Percentiles rank a stretch among this genome's conserved stretches.
Evolutionary conservation across 805 yeast species (phyloP).

Genomic region (Citeromyces matritensis): DNA sequence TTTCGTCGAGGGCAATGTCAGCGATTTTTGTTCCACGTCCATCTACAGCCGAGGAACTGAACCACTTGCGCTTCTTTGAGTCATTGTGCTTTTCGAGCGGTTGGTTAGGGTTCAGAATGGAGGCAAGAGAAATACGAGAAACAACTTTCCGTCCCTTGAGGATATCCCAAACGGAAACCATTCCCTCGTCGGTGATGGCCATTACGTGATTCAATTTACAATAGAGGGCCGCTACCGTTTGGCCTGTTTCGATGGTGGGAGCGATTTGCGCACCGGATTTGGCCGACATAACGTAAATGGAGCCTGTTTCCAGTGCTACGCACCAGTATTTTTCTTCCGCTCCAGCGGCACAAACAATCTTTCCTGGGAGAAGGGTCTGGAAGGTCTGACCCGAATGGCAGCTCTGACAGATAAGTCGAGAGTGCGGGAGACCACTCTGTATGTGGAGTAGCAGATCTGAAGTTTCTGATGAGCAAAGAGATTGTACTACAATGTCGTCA

Average conservation of each 20-base stretch:
- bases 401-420: slow-evolving; percentile 11
- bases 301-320: slow-evolving; percentile 43
- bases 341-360: slow-evolving; percentile 29
- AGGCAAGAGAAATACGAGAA: slow-evolving; percentile 33
- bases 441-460: slow-evolving; percentile 8
- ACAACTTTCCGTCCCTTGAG: slow-evolving; percentile 14
- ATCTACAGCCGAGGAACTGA: slow-evolving; percentile 9
- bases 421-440: slow-evolving; percentile 17
- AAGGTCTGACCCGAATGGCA: slow-evolving; percentile 15
- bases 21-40: slow-evolving; percentile 9
- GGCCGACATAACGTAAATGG: slow-evolving; percentile 24
- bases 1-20: slow-evolving; percentile 17
- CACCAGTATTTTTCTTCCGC: slow-evolving; percentile 26
- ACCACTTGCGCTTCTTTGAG: slow-evolving; percentile 5
- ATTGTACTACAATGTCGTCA: slow-evolving; percentile 15
- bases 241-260: slow-evolving; percentile 39
- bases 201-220: slow-evolving; percentile 18
- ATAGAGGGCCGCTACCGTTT: slow-evolving; percentile 21
- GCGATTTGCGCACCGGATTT: slow-evolving; percentile 27
- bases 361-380: slow-evolving; percentile 30
- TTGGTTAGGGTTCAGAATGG: slow-evolving; percentile 26
- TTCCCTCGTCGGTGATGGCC: slow-evolving; percentile 33
- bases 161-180: slow-evolving; percentile 36
- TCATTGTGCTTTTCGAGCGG: slow-evolving; percentile 5
- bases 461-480: slow-evolving; percentile 7